Percentiles rank a stretch among this genome's conserved stretches.
These are phyloP conservation scores for Nemania sp. DNA, from an alignment of 2,329 filamentous ascomycete species.

Conservation along the genomic window DNA sequence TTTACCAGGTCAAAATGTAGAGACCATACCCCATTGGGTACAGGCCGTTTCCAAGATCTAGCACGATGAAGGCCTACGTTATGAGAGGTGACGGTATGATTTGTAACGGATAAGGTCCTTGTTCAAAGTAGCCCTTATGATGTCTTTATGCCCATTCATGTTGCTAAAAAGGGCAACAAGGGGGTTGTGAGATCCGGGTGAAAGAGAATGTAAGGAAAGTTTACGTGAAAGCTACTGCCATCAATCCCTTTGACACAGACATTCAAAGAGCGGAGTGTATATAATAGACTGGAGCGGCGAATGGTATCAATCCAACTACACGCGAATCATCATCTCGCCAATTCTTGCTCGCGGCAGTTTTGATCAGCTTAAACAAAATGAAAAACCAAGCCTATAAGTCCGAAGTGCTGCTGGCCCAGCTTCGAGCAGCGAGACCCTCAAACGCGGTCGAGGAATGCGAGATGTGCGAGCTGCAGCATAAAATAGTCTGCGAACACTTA, in stretches of 20 bases:
- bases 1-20: too few relatives aligned
- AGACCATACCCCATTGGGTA: too few relatives aligned
- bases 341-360: not conserved
- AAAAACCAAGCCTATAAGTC: not conserved
- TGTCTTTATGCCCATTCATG: too few relatives aligned
- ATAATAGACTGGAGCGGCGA: not conserved
- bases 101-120: not conserved
- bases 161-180: not conserved
- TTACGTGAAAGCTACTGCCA: not conserved
- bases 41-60: too few relatives aligned
- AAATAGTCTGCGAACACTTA: slow-evolving; percentile 1
- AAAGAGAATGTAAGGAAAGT: not conserved
- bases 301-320: not conserved
- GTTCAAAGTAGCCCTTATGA: too few relatives aligned
- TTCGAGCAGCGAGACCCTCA: slow-evolving; percentile 1
- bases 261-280: not conserved
- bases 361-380: not conserved
- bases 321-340: not conserved
- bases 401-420: not conserved
- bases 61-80: too few relatives aligned
- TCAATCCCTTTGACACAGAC: not conserved
- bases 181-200: not conserved
- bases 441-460: slow-evolving; percentile 1
- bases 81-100: not conserved
- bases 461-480: slow-evolving; percentile 1